Percentiles rank a stretch among this genome's conserved stretches.
phyloP scores from a whole-genome alignment of 148 eudicot genomes.

The Limonium bicolor region DNA sequence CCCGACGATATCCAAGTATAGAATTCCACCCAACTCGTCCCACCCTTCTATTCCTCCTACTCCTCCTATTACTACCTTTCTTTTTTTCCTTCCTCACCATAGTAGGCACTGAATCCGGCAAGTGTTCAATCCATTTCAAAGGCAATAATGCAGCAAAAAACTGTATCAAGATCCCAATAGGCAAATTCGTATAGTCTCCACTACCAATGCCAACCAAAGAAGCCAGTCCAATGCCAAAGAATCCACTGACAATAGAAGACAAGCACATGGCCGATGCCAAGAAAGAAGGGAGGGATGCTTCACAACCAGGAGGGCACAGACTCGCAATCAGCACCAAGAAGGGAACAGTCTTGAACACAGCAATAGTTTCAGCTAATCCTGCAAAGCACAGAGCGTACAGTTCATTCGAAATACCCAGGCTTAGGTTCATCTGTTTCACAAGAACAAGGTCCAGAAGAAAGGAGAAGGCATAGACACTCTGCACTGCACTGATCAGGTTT shows the following conservation, averaged over 20 bases:
- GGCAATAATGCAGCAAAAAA: slow-evolving; percentile 65
- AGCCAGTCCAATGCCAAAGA: slow-evolving; percentile 69
- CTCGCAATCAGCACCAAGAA: slow-evolving; percentile 75
- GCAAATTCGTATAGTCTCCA: slow-evolving; percentile 45
- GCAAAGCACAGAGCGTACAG: slow-evolving; percentile 58
- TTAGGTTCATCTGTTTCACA: slow-evolving; percentile 48
- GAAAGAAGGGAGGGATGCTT: slow-evolving; percentile 83
- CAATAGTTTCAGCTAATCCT: slow-evolving; percentile 62
- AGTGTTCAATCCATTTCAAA: slow-evolving; percentile 34
- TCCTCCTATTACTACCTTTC: slow-evolving; percentile 37
- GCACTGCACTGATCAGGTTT: slow-evolving; percentile 35
- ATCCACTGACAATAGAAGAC: slow-evolving; percentile 61
- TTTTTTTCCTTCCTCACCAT: slow-evolving; percentile 29
- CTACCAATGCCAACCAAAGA: slow-evolving; percentile 52
- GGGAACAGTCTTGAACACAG: slow-evolving; percentile 67
- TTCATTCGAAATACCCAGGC: slow-evolving; percentile 51
- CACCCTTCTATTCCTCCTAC: slow-evolving; percentile 34
- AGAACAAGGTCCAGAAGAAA: slow-evolving; percentile 68
- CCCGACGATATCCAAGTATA: slow-evolving; percentile 24
- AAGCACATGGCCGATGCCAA: slow-evolving; percentile 66
- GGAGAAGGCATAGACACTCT: slow-evolving; percentile 44
- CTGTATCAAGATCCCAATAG: slow-evolving; percentile 54
- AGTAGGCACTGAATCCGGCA: slow-evolving; percentile 21
- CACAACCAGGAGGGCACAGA: slow-evolving; percentile 76
- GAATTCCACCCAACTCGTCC: slow-evolving; percentile 38